These are phyloP conservation scores for Termitomyces sp. DNA, from an alignment of 768 basidiomycete species.

Conservation along the genomic window DNA sequence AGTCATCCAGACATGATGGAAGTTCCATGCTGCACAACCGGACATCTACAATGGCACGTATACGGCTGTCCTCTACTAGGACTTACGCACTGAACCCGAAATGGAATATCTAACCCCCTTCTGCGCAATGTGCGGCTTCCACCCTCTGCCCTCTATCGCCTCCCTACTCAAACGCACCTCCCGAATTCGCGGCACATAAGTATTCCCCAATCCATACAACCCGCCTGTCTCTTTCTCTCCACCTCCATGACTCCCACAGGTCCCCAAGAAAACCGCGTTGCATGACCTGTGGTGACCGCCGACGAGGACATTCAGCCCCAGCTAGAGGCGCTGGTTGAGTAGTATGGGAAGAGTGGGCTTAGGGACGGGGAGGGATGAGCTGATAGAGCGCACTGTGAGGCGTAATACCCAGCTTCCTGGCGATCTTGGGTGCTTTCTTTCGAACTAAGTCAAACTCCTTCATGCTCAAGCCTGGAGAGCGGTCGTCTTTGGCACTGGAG, in stretches of 20 bases:
- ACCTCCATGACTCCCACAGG: constrained; percentile 37
- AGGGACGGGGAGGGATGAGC: no score
- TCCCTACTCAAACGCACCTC: constrained; percentile 60
- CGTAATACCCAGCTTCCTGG: no score
- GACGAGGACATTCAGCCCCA: constrained; percentile 46
- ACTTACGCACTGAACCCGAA: constrained; percentile 92
- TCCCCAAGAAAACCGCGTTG: constrained; percentile 57
- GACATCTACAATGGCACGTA: constrained; percentile 86
- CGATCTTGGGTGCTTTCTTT: no score
- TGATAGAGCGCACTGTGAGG: no score
- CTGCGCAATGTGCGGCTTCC: constrained; percentile 89
- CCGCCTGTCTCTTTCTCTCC: constrained; percentile 47
- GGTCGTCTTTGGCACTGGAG: no score
- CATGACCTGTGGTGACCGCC: constrained; percentile 82
- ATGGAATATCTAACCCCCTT: constrained; percentile 97
- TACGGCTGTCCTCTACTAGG: background rate
- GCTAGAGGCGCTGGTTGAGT: constrained; percentile 51
- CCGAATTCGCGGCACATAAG: constrained; percentile 77
- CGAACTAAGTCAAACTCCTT: no score
- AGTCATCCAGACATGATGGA: constrained; percentile 82
- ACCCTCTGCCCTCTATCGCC: constrained; percentile 75
- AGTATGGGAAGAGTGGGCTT: no score
- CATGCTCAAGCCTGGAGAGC: no score
- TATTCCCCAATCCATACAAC: constrained; percentile 53
- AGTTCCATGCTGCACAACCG: constrained; percentile 63